Conservation (phyloP, 2,329 filamentous ascomycete species). For the Trichophyton schoenleinii region DNA sequence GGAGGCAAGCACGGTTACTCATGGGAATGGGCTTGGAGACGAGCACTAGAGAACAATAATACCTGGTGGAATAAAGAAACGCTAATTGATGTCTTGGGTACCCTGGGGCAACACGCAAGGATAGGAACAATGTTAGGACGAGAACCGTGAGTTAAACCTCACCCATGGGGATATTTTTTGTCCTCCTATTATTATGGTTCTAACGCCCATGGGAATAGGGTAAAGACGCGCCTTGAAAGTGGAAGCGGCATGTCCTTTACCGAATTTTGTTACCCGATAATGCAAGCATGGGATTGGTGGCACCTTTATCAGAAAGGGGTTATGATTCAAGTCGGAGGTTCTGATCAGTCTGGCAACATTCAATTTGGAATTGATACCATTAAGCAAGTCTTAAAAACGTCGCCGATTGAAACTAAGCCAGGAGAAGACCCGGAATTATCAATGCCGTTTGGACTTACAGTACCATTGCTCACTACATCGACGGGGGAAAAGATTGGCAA, state of each 20-base stretch:
- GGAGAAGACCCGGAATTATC: slow-evolving; percentile 20
- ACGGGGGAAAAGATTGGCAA: slow-evolving; percentile 89
- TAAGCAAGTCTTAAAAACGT: slow-evolving; percentile 54
- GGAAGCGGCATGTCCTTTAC: slow-evolving; percentile 89
- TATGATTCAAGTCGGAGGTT: slow-evolving; percentile 83
- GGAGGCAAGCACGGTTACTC: slow-evolving; percentile 53
- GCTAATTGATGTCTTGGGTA: slow-evolving; percentile 61
- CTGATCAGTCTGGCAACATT: slow-evolving; percentile 95
- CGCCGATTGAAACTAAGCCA: slow-evolving; percentile 21
- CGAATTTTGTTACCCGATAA: slow-evolving; percentile 83
- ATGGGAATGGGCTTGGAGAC: slow-evolving; percentile 52
- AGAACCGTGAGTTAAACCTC: slow-evolving; percentile 57
- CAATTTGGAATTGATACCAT: slow-evolving; percentile 76
- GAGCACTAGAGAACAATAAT: slow-evolving; percentile 66
- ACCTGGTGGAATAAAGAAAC: slow-evolving; percentile 64
- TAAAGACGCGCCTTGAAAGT: slow-evolving; percentile 69
- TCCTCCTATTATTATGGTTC: not conserved
- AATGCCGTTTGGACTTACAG: slow-evolving; percentile 70
- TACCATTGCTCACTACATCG: slow-evolving; percentile 74
- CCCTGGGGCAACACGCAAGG: slow-evolving; percentile 60
- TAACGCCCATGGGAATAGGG: slow-evolving; percentile 34
- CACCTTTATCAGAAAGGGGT: slow-evolving; percentile 60
- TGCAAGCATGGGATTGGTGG: slow-evolving; percentile 98
- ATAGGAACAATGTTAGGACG: slow-evolving; percentile 77
- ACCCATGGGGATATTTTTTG: not conserved